Evolutionary conservation across 1,139 yeast species (phyloP).

Genomic region (Eremothecium sinecaudum): DNA sequence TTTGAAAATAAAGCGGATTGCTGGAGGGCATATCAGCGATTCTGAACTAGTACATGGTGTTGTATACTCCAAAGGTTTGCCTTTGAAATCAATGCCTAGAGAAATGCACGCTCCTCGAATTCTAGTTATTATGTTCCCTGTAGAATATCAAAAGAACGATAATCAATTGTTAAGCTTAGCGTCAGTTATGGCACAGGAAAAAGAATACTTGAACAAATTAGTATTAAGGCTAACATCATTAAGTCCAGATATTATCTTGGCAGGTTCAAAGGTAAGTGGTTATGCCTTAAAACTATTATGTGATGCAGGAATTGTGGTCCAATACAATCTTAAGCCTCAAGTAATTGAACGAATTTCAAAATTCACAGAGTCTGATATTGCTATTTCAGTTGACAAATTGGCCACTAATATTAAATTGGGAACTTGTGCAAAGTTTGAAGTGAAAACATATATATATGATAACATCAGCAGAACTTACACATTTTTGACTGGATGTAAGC

Average conservation of each 20-base stretch:
- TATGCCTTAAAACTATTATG: slow-evolving; percentile 64
- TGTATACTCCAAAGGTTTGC: slow-evolving; percentile 75
- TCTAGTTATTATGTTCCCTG: slow-evolving; percentile 76
- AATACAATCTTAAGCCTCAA: slow-evolving; percentile 70
- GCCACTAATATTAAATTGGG: slow-evolving; percentile 60
- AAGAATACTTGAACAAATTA: slow-evolving; percentile 71
- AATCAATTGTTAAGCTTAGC: slow-evolving; percentile 68
- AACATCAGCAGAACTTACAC: slow-evolving; percentile 60
- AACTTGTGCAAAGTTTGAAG: slow-evolving; percentile 60
- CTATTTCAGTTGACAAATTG: slow-evolving; percentile 54
- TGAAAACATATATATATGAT: slow-evolving; percentile 51
- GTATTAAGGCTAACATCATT: slow-evolving; percentile 71
- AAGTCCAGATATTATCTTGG: slow-evolving; percentile 70
- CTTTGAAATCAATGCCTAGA: slow-evolving; percentile 72
- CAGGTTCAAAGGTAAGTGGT: slow-evolving; percentile 78
- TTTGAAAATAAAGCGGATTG: slow-evolving; percentile 72
- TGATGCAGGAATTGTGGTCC: slow-evolving; percentile 68
- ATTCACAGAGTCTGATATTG: slow-evolving; percentile 74
- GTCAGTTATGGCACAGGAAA: slow-evolving; percentile 80
- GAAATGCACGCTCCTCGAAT: slow-evolving; percentile 59
- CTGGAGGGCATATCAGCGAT: slow-evolving; percentile 60
- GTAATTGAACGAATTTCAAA: slow-evolving; percentile 74
- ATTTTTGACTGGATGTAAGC: slow-evolving; percentile 68
- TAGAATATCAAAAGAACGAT: slow-evolving; percentile 72
- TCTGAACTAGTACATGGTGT: slow-evolving; percentile 66